Base-by-base conservation (phyloP, 106 monocot species). In the Narthecium ossifragum region DNA sequence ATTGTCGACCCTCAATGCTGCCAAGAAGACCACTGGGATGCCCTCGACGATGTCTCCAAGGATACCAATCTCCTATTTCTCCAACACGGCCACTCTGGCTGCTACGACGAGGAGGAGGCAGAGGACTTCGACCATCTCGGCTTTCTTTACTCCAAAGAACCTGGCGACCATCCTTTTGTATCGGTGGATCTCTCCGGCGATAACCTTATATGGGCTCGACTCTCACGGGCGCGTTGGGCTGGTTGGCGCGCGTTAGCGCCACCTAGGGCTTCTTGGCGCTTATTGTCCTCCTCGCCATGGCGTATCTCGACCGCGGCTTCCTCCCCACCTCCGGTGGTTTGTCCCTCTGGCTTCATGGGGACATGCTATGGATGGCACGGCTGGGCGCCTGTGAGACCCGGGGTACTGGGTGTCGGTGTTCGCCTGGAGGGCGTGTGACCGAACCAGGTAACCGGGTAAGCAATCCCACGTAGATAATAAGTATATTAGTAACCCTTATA, bases 221-320 rank as follows among this genome's bases (percentile, higher is more conserved):
- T 13, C 59, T 81, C 17, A 55, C 13, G 2, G 63, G 55, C 5
- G 81, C 69, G 13, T 72, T 76, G 3, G 24, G 29, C 15, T 83
- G 83, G 88, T 5, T 78, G 41, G 46, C 62, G n/a, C 27, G 39
- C 5, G 34, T 76, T 1, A 63, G 54, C n/a, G 55, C 66, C 12
- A 30, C 68, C 17, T 68, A 70, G 29, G 90, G 81, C 28, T 90
- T 90, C 70, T 58, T 56, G 11, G 66, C 75, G 9, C 71, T 70
- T 64, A 90, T 85, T 6, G 50, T 59, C n/a, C 11, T 85, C 20
- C 74, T 90, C 32, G 85, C 90, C 11, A 73, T 79, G 3, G 37
- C 70, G 68, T 90, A 85, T 66, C 75, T 90, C 57, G 90, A 90
- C 60, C 66, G 85, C 26, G 81, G 85, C 78, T 75, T 88, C 66